A percentile compares a stretch with the other conserved stretches of the same genome.
phyloP scores from a whole-genome alignment of 768 basidiomycete species.

The Boletus rubroflammeus region DNA sequence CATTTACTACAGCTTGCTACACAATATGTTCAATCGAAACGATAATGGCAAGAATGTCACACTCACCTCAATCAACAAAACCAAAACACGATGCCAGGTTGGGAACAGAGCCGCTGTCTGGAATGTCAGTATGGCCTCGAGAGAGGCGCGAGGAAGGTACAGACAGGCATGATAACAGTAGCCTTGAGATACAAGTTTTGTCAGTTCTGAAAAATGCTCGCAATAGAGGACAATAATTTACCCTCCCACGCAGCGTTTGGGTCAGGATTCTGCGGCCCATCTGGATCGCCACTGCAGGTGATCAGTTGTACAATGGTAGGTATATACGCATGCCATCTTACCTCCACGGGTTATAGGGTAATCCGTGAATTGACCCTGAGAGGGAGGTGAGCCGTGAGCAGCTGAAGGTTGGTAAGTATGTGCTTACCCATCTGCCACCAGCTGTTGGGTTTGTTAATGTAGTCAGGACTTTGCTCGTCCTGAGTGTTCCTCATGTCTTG shows the following conservation, averaged over 20 bases:
- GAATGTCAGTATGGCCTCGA: neutral
- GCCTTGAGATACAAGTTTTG: conserved; percentile 1
- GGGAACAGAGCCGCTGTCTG: conserved; percentile 21
- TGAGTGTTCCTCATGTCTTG: neutral
- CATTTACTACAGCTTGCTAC: conserved; percentile 18
- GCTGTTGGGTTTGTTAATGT: conserved; percentile 16
- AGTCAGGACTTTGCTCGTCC: neutral
- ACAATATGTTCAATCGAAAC: too few species aligned
- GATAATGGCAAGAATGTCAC: neutral
- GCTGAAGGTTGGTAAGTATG: neutral
- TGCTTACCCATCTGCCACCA: conserved; percentile 20
- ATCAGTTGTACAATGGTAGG: neutral
- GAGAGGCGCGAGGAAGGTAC: neutral
- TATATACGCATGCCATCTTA: neutral
- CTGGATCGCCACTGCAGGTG: conserved; percentile 16
- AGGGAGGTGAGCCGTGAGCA: neutral
- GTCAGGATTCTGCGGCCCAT: conserved; percentile 4
- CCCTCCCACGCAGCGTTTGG: conserved; percentile 8
- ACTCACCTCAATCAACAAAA: conserved; percentile 15
- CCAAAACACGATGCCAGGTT: conserved; percentile 17
- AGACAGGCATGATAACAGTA: conserved; percentile 21
- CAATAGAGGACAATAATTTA: neutral
- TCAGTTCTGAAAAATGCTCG: neutral
- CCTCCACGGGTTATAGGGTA: conserved; percentile 15
- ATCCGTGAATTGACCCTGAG: conserved; percentile 16